Evolutionary conservation across 257 asterid genomes (phyloP).

Genomic region (Fraxinus cuspidata): DNA sequence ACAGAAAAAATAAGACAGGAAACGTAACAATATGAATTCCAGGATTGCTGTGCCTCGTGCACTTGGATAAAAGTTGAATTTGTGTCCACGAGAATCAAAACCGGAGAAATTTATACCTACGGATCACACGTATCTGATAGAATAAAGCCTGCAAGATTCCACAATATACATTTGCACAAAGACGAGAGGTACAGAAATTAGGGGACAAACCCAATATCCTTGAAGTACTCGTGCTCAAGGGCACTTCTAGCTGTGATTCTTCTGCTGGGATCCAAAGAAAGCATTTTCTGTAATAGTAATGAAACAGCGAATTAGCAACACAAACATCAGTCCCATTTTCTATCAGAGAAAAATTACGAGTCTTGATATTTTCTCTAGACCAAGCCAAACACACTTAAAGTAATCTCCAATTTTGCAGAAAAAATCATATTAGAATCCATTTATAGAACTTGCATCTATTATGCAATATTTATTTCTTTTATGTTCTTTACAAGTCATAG

Average conservation of each 20-base stretch:
- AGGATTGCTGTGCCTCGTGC: neutral
- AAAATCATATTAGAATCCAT: neutral
- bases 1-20: neutral
- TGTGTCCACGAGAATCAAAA: neutral
- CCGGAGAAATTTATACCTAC: neutral
- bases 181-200: constrained; percentile 30
- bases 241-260: constrained; percentile 86
- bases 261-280: constrained; percentile 84
- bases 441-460: neutral
- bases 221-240: constrained; percentile 88
- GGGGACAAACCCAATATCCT: constrained; percentile 72
- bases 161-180: constrained; percentile 63
- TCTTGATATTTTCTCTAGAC: neutral
- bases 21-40: neutral
- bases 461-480: neutral
- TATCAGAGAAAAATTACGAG: neutral
- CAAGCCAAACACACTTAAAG: neutral
- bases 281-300: constrained; percentile 54
- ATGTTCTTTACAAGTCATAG: neutral
- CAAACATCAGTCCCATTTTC: constrained; percentile 11
- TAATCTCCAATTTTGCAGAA: neutral
- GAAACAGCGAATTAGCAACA: constrained; percentile 19
- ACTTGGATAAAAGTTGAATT: neutral
- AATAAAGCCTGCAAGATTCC: constrained; percentile 19
- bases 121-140: neutral